Evolutionary conservation across 228 moss, liverwort and hornwort species (phyloP).

Genomic region (Sphagnum fallax): DNA sequence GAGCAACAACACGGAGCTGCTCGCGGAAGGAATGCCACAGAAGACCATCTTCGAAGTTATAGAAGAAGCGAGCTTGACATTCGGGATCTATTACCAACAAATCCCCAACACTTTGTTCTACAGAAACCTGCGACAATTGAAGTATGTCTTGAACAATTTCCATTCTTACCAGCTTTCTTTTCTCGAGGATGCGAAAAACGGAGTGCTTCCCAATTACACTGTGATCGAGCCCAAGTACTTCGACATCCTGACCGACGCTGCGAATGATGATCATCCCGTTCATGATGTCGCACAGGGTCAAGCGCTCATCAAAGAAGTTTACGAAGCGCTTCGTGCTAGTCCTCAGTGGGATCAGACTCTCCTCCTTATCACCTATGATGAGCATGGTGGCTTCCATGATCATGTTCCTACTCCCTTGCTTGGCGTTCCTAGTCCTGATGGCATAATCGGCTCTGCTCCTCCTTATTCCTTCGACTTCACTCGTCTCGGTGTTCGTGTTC

Average conservation of each 20-base stretch:
- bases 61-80: constrained; percentile 60
- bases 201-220: constrained; percentile 76
- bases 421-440: constrained; percentile 74
- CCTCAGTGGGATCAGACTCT: constrained; percentile 85
- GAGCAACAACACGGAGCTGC: constrained; percentile 66
- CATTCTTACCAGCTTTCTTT: constrained; percentile 47
- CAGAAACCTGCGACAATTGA: constrained; percentile 52
- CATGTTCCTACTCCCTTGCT: constrained; percentile 83
- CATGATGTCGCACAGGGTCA: constrained; percentile 85
- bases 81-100: constrained; percentile 90
- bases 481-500: constrained; percentile 83
- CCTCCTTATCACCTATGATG: constrained; percentile 70
- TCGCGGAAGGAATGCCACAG: constrained; percentile 66
- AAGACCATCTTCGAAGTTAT: constrained; percentile 75
- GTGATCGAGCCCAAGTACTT: constrained; percentile 94
- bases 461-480: constrained; percentile 77
- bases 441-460: constrained; percentile 45
- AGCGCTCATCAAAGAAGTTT: constrained; percentile 73
- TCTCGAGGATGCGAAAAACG: constrained; percentile 47
- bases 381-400: constrained; percentile 91
- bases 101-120: constrained; percentile 78
- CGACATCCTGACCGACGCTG: constrained; percentile 38
- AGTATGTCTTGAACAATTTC: constrained; percentile 60
- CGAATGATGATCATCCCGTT: constrained; percentile 86
- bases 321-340: constrained; percentile 59